Conservation (phyloP, 2,329 filamentous ascomycete species). For the Calcarisporium arbuscula region DNA sequence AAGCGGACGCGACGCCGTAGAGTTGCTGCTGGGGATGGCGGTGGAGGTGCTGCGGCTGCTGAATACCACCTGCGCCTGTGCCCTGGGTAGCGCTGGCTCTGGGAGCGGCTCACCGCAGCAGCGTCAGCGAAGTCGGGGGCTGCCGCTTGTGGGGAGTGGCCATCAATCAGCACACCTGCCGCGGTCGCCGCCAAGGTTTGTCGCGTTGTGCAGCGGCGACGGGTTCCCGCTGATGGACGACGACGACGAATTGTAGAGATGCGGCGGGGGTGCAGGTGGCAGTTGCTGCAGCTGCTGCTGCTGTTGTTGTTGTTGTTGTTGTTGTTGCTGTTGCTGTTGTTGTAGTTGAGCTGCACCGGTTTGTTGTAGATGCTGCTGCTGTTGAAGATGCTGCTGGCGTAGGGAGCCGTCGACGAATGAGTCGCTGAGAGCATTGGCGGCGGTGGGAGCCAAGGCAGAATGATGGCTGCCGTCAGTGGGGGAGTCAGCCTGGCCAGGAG, state of each 20-base stretch:
- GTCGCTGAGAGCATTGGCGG: conserved; percentile 39
- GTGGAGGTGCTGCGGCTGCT: conserved; percentile 19
- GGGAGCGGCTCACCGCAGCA: conserved; percentile 36
- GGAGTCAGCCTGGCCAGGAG: conserved; percentile 20
- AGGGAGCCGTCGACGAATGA: conserved; percentile 33
- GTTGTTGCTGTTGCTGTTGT: conserved; percentile 21
- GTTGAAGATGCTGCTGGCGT: conserved; percentile 16
- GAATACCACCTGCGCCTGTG: conserved; percentile 27
- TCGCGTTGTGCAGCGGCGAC: conserved; percentile 24
- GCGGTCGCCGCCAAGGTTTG: conserved; percentile 15
- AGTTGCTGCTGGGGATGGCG: conserved; percentile 24
- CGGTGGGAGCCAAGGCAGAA: conserved; percentile 40
- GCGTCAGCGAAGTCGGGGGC: conserved; percentile 39
- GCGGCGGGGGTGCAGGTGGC: conserved; percentile 20
- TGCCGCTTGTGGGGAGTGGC: conserved; percentile 24
- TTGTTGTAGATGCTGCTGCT: conserved; percentile 17
- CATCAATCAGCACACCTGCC: no score
- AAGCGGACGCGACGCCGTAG: conserved; percentile 21
- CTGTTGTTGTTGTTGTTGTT: conserved; percentile 21
- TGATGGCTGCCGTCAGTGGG: conserved; percentile 28
- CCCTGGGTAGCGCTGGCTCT: conserved; percentile 48
- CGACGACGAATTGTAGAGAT: conserved; percentile 23
- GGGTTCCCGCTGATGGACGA: conserved; percentile 21
- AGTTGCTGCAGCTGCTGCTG: conserved; percentile 18
- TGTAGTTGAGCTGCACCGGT: conserved; percentile 7